phyloP scores from a whole-genome alignment of 306 rosid genomes.

The Rosa lucieae region DNA sequence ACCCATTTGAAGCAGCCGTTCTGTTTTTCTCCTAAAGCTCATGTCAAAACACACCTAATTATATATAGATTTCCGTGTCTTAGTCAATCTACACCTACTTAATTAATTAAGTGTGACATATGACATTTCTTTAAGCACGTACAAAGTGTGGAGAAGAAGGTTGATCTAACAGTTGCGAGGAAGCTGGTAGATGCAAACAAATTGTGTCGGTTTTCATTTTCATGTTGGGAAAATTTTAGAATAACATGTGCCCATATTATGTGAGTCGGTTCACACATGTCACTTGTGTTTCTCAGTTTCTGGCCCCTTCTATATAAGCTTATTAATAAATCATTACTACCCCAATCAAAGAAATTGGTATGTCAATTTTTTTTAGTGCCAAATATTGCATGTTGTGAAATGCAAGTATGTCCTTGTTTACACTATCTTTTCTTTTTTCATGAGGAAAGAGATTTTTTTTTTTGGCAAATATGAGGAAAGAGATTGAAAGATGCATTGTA shows the following conservation, averaged over 20 bases:
- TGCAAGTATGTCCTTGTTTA: background rate
- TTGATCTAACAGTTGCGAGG: slow-evolving; percentile 4
- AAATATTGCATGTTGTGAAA: background rate
- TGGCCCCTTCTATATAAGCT: background rate
- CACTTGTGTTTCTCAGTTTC: slow-evolving; percentile 23
- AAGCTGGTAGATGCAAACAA: slow-evolving; percentile 15
- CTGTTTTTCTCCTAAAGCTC: background rate
- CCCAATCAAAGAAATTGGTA: background rate
- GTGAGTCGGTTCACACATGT: slow-evolving; percentile 30
- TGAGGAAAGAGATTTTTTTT: background rate
- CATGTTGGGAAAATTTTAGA: background rate
- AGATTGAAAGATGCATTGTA: background rate
- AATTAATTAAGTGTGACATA: slow-evolving; percentile 1
- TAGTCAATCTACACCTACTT: slow-evolving; percentile 1
- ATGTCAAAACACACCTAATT: background rate
- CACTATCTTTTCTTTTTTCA: background rate
- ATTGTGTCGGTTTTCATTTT: slow-evolving; percentile 21
- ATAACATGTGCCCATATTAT: slow-evolving; percentile 20
- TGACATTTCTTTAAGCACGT: background rate
- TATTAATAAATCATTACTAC: background rate
- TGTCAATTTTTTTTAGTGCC: background rate
- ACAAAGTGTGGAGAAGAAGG: background rate
- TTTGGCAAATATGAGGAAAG: background rate
- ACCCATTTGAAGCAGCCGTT: background rate
- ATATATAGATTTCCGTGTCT: background rate